Evolutionary conservation across 345 rosid species (phyloP).

Genomic region (Kernera saxatilis): DNA sequence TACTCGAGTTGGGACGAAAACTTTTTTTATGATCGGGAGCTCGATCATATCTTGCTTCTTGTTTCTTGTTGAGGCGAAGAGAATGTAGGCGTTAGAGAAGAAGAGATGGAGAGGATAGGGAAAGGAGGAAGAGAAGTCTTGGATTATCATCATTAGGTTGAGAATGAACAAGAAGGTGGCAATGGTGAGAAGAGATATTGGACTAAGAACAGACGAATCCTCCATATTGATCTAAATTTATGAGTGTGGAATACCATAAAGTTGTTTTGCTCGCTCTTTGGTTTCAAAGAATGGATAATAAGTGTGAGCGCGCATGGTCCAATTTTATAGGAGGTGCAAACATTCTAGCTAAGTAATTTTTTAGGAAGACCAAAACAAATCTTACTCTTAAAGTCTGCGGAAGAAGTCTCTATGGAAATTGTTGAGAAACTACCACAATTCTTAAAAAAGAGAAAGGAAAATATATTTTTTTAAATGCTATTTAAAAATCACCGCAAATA

Average conservation of each 20-base stretch:
- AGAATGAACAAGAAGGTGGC: constrained; percentile 17
- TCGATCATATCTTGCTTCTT: neutral
- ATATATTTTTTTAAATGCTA: neutral
- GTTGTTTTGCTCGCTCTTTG: neutral
- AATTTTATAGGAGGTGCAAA: constrained; percentile 10
- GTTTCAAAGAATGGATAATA: constrained; percentile 3
- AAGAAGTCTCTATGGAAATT: constrained; percentile 16
- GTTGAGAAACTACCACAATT: constrained; percentile 22
- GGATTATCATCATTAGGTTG: constrained; percentile 23
- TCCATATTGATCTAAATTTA: constrained; percentile 26
- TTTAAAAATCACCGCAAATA: neutral
- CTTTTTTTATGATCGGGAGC: neutral
- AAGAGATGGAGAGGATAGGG: constrained; percentile 15
- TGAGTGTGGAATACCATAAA: constrained; percentile 25
- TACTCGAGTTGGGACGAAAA: neutral
- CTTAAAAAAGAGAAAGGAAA: neutral
- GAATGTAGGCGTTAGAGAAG: constrained; percentile 1
- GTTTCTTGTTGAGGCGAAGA: neutral
- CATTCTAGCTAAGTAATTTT: neutral
- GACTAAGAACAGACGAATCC: constrained; percentile 28
- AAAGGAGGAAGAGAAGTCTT: constrained; percentile 26
- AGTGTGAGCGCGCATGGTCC: neutral
- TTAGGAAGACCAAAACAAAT: constrained; percentile 16
- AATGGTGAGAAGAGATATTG: constrained; percentile 27
- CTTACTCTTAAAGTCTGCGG: constrained; percentile 19